These are phyloP conservation scores for Beverwykella pulmonaria DNA, from an alignment of 495 filamentous ascomycete genomes.

Conservation along the genomic window DNA sequence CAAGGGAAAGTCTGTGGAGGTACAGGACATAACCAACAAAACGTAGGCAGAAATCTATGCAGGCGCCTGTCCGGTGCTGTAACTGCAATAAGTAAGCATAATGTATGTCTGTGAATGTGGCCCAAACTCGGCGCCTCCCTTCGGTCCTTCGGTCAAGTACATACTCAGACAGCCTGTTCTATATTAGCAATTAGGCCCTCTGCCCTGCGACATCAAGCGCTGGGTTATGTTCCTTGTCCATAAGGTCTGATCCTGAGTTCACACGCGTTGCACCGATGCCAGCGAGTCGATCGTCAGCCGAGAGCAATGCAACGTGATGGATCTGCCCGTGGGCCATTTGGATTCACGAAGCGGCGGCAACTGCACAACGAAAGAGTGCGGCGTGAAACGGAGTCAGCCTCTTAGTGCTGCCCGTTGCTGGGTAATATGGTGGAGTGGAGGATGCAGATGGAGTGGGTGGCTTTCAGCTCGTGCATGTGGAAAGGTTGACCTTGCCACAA, in stretches of 20 bases:
- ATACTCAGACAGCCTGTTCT: not conserved
- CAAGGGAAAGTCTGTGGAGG: not conserved
- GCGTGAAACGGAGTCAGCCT: constrained; percentile 18
- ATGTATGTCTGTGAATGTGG: constrained; percentile 15
- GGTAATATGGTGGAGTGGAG: not conserved
- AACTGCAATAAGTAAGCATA: constrained; percentile 29
- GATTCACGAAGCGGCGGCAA: not conserved
- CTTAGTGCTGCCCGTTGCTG: not conserved
- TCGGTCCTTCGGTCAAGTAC: not conserved
- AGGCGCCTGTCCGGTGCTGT: constrained; percentile 6
- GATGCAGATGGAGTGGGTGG: not conserved
- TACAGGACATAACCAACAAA: not conserved
- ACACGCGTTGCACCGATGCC: not conserved
- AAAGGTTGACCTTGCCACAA: not conserved
- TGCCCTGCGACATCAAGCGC: constrained; percentile 18
- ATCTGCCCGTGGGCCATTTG: not conserved
- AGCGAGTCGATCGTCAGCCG: constrained; percentile 3
- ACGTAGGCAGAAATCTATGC: not conserved
- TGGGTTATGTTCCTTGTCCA: constrained; percentile 4
- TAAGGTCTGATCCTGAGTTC: not conserved
- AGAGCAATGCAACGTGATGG: constrained; percentile 5
- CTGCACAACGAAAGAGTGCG: not conserved
- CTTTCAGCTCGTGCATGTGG: not conserved
- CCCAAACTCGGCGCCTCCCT: constrained; percentile 21
- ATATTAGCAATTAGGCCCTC: constrained; percentile 2